These are phyloP conservation scores for Alloascoidea africana DNA, from an alignment of 805 yeast genomes.

Conservation along the genomic window DNA sequence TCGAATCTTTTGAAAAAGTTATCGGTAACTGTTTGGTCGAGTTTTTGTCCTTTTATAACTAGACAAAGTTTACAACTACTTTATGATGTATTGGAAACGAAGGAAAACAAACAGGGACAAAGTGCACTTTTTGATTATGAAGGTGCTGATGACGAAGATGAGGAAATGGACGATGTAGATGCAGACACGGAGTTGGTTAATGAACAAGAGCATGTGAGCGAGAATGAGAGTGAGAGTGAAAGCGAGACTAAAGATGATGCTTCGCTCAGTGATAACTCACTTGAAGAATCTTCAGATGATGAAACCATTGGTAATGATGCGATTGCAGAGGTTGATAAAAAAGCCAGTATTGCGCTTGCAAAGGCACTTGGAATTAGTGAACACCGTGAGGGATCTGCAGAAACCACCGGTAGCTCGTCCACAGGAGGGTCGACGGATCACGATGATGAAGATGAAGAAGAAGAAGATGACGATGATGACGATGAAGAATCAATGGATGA, in stretches of 20 bases:
- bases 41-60: conserved; percentile 31
- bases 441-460: conserved; percentile 22
- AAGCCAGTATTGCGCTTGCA: conserved; percentile 50
- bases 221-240: conserved; percentile 21
- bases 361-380: conserved; percentile 56
- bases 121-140: conserved; percentile 55
- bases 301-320: conserved; percentile 18
- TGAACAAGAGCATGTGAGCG: conserved; percentile 17
- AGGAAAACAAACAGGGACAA: conserved; percentile 76
- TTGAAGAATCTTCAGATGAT: conserved; percentile 16
- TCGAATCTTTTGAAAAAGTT: conserved; percentile 42
- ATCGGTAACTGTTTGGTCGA: conserved; percentile 40
- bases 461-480: conserved; percentile 31
- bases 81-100: conserved; percentile 40
- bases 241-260: conserved; percentile 21
- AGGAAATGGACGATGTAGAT: conserved; percentile 25
- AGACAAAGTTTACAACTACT: conserved; percentile 30
- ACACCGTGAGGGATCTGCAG: conserved; percentile 22
- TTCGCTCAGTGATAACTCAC: conserved; percentile 16
- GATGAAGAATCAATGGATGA: conserved; percentile 85
- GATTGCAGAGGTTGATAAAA: conserved; percentile 27
- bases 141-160: conserved; percentile 31
- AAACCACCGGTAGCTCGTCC: background rate
- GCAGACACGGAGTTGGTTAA: conserved; percentile 22
- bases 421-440: background rate